phyloP scores from a whole-genome alignment of 495 filamentous ascomycete species.

The Lepraria neglecta region DNA sequence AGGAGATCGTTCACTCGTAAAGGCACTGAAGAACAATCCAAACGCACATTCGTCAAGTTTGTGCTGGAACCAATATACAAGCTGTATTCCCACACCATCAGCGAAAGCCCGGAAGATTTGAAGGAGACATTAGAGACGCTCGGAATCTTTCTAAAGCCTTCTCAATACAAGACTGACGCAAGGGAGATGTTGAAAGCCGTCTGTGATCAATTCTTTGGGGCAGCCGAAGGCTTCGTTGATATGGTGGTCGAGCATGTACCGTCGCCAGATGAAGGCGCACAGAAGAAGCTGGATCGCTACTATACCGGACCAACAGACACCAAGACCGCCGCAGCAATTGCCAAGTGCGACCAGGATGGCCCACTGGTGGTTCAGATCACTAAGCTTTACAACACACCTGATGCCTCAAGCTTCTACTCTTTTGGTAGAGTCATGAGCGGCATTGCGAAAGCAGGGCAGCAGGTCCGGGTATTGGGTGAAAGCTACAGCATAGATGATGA shows the following conservation, averaged over 20 bases:
- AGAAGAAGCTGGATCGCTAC: constrained; percentile 69
- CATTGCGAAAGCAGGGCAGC: constrained; percentile 70
- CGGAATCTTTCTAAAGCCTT: constrained; percentile 81
- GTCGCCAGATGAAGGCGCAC: constrained; percentile 74
- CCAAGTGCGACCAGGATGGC: constrained; percentile 78
- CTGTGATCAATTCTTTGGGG: constrained; percentile 92
- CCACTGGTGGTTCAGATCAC: constrained; percentile 85
- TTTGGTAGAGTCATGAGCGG: constrained; percentile 94
- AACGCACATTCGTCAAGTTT: constrained; percentile 88
- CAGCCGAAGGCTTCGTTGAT: constrained; percentile 85
- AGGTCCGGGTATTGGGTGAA: constrained; percentile 89
- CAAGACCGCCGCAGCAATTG: constrained; percentile 72
- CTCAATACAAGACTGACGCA: constrained; percentile 82
- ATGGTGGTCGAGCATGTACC: constrained; percentile 90
- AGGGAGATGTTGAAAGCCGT: constrained; percentile 83
- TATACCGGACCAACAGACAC: constrained; percentile 95
- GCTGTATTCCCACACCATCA: constrained; percentile 91
- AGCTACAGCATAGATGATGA: constrained; percentile 96
- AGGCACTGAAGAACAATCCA: constrained; percentile 69
- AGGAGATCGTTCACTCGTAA: constrained; percentile 89
- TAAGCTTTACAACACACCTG: constrained; percentile 81
- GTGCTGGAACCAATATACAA: constrained; percentile 97
- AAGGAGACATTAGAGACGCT: constrained; percentile 72
- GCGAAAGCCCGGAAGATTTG: constrained; percentile 80
- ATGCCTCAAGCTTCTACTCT: constrained; percentile 80